Evolutionary conservation across 306 rosid genomes (phyloP).

Genomic region (Dicorynia guianensis): DNA sequence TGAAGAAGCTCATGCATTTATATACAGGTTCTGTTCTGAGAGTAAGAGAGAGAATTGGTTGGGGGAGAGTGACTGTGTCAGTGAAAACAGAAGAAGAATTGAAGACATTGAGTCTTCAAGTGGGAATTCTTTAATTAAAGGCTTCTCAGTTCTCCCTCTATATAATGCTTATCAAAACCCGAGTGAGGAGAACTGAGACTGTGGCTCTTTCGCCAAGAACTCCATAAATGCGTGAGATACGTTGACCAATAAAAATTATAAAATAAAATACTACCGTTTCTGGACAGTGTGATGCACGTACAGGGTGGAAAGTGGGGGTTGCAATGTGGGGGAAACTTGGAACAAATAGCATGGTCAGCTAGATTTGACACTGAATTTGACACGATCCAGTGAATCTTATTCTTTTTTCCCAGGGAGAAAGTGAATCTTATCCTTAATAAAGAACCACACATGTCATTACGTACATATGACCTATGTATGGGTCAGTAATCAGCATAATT

Average conservation of each 20-base stretch:
- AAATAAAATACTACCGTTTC: not conserved
- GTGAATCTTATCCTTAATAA: not conserved
- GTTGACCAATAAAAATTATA: not conserved
- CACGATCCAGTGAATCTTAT: conserved; percentile 59
- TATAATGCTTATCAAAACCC: not conserved
- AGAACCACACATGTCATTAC: conserved; percentile 36
- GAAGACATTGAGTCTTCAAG: conserved; percentile 77
- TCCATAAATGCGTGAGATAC: conserved; percentile 10
- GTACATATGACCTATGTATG: conserved; percentile 12
- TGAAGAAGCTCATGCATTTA: conserved; percentile 49
- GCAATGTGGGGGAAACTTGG: not conserved
- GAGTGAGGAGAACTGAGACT: not conserved
- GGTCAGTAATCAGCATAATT: conserved; percentile 46
- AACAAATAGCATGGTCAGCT: conserved; percentile 17
- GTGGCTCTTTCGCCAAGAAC: conserved; percentile 26
- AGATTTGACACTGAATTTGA: conserved; percentile 62
- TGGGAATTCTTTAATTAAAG: conserved; percentile 79
- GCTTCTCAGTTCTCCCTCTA: conserved; percentile 2
- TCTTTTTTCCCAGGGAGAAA: conserved; percentile 7
- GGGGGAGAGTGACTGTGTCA: conserved; percentile 13
- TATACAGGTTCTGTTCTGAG: conserved; percentile 32
- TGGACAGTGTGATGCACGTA: conserved; percentile 24
- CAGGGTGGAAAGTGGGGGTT: conserved; percentile 15
- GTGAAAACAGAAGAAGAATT: conserved; percentile 15
- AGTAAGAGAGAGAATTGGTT: not conserved